Percentiles rank a stretch among this genome's conserved stretches.
Conservation (phyloP, 1,139 yeast genomes). For the Geotrichum bryndzae region DNA sequence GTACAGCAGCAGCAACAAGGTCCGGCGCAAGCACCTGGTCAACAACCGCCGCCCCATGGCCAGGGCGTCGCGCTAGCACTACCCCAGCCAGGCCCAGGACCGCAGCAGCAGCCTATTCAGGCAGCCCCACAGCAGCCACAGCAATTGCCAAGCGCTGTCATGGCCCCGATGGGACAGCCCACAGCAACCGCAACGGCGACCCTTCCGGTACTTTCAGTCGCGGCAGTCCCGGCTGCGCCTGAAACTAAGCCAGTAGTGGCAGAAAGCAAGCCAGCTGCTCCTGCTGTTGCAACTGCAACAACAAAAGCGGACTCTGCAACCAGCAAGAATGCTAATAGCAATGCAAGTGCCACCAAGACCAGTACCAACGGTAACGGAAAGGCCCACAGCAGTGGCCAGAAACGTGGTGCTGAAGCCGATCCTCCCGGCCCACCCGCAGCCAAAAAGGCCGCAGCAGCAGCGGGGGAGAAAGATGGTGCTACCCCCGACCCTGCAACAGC, state of each 20-base stretch:
- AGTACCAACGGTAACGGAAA: constrained; percentile 4
- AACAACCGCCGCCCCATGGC: neutral
- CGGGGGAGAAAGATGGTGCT: neutral
- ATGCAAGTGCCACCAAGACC: neutral
- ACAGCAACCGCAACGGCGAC: neutral
- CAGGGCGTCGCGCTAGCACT: neutral
- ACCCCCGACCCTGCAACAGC: neutral
- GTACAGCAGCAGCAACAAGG: neutral
- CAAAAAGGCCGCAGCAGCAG: neutral
- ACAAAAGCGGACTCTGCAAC: neutral
- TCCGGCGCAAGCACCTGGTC: too few species aligned
- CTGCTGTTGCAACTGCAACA: neutral
- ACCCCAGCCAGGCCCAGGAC: neutral
- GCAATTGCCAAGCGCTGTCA: neutral
- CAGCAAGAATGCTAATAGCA: neutral
- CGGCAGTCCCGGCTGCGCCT: neutral
- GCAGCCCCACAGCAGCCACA: neutral
- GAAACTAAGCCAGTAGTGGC: neutral
- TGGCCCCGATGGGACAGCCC: neutral
- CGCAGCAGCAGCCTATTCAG: constrained; percentile 3
- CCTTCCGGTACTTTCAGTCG: neutral
- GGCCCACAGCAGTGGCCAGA: neutral
- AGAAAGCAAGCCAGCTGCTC: neutral
- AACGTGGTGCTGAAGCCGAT: neutral
- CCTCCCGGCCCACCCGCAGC: neutral